Base-by-base conservation (phyloP, 805 yeast genomes). In the Candida dendrica region DNA sequence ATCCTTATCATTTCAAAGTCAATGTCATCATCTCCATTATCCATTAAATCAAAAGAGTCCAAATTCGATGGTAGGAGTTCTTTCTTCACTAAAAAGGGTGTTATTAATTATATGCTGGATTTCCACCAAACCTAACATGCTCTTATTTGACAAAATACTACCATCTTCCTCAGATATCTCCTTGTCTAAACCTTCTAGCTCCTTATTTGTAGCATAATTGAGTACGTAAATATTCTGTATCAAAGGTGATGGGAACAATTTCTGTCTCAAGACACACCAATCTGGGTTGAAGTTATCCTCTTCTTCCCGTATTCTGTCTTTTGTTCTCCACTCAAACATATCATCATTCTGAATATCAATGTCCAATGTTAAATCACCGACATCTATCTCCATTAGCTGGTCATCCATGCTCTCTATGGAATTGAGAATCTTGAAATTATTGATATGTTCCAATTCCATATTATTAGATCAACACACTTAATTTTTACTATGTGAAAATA, bases 181-280 rank as follows among this genome's bases (percentile, higher is more conserved):
- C 3, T 17, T 14, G 1, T 42, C 49, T 18, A 55, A 42, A 1
- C 58, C 59, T 17, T 45, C 40, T 6, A 48, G 11, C 11, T 50
- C 46, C 33, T 56, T 55, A 27, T 47, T 46, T 3, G 35, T n/a
- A 5, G 48, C 30, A 41, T 38, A 49, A 8, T 24, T 45, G 13
- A 72, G 40, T 11, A 63, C 62, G 43, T 60, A 58, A 19, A 72
- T 59, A 16, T 58, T 52, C 20, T 53, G 49, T 24, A 70, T 52
- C 1, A 66, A 52, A 2, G 77, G 73, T 15, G 74, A 65, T 15
- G 62, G 61, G 30, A 68, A 49, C n/a, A 73, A 46, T 11, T 70
- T 67, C 43, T 64, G 62, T 46, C 63, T 64, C 31, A 61, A 42
- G 37, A 53, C 63, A 7, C 46, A 39, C 36, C 51, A 43, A 27